Conservation (phyloP, 2,329 filamentous ascomycete species). For the Exophiala alcalophila region DNA sequence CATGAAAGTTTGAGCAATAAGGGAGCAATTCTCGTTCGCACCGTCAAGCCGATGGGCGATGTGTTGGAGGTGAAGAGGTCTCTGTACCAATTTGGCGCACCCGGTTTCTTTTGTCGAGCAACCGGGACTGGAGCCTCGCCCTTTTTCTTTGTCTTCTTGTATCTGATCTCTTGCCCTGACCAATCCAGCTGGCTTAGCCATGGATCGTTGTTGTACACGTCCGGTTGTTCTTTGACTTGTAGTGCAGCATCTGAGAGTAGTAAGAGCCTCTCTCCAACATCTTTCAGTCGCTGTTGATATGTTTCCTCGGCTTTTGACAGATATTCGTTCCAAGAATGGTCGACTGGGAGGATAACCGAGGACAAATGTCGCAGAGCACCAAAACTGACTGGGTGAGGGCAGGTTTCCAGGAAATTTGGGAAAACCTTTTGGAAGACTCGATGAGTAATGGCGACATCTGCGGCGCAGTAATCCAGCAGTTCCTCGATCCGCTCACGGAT, state of each 20-base stretch:
- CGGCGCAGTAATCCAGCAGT: constrained; percentile 88
- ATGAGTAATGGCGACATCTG: constrained; percentile 90
- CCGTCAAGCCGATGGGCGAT: constrained; percentile 69
- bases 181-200: constrained; percentile 95
- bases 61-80: constrained; percentile 73
- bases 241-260: constrained; percentile 74
- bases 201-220: constrained; percentile 73
- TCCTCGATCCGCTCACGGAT: constrained; percentile 72
- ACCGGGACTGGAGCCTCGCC: constrained; percentile 72
- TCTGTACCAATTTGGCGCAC: constrained; percentile 95
- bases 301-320: constrained; percentile 78
- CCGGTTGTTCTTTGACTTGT: constrained; percentile 65
- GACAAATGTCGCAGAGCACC: constrained; percentile 90
- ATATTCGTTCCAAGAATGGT: constrained; percentile 84
- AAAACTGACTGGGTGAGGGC: constrained; percentile 96
- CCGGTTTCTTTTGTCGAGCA: constrained; percentile 84
- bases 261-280: constrained; percentile 72
- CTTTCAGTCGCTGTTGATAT: constrained; percentile 72
- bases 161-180: constrained; percentile 87
- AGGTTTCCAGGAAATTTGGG: constrained; percentile 80
- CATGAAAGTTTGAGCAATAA: constrained; percentile 79
- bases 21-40: constrained; percentile 83
- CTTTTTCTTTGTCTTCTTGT: constrained; percentile 90
- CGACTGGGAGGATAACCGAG: constrained; percentile 84
- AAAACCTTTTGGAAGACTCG: constrained; percentile 93